A percentile compares a stretch with the other conserved stretches of the same genome.
Conservation (phyloP, 805 yeast genomes). For the Yamadazyma phyllophila region DNA sequence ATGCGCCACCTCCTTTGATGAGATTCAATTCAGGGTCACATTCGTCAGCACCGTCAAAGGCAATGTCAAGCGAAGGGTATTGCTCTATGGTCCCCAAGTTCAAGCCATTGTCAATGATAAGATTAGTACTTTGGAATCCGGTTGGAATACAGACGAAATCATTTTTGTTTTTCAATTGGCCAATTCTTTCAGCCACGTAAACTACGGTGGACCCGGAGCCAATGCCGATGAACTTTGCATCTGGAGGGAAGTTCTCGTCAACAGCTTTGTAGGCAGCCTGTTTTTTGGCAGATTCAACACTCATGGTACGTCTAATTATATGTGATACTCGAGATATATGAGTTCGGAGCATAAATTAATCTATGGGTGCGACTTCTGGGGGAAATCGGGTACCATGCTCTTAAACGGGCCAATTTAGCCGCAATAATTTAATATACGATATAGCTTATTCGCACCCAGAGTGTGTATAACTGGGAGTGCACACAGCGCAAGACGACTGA, state of each 20-base stretch:
- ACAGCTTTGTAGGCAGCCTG: conserved; percentile 91
- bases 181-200: conserved; percentile 93
- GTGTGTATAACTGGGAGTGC: no score
- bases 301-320: conserved; percentile 11
- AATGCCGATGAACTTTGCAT: conserved; percentile 78
- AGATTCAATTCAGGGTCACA: conserved; percentile 75
- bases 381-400: not conserved
- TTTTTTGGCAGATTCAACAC: conserved; percentile 79
- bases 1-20: conserved; percentile 99
- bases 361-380: not conserved
- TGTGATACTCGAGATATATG: not conserved
- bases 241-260: conserved; percentile 72
- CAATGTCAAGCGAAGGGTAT: conserved; percentile 78
- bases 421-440: no score
- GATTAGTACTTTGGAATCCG: conserved; percentile 89
- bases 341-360: conserved; percentile 2
- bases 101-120: conserved; percentile 80
- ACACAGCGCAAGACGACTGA: no score
- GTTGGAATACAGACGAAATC: conserved; percentile 85
- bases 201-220: conserved; percentile 98
- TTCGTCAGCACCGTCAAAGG: conserved; percentile 99
- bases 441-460: no score
- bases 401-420: not conserved
- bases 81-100: conserved; percentile 80
- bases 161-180: conserved; percentile 55